These are phyloP conservation scores for Dissoconium aciculare DNA, from an alignment of 2,329 filamentous ascomycete species.

Conservation along the genomic window DNA sequence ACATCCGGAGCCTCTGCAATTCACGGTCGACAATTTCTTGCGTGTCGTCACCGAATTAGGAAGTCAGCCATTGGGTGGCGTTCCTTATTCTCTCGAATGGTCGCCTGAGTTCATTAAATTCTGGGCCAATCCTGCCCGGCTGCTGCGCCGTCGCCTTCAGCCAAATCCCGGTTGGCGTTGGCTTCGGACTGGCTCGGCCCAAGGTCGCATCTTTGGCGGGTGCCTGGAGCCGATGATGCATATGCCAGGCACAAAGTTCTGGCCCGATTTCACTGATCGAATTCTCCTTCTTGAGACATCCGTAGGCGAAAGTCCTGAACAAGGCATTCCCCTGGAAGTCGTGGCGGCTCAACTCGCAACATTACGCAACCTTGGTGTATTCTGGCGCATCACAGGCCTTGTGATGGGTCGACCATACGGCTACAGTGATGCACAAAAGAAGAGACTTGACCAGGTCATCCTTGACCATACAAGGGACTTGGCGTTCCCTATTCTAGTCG, in stretches of 20 bases:
- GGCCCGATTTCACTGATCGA: neutral
- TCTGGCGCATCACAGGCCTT: conserved; percentile 1
- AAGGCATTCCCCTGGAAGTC: neutral
- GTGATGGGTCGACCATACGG: neutral
- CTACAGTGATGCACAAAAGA: neutral
- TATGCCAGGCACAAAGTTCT: conserved; percentile 1
- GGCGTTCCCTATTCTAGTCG: neutral
- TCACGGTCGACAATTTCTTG: conserved; percentile 1
- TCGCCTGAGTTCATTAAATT: neutral
- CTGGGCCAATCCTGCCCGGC: neutral
- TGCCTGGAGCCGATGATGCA: neutral
- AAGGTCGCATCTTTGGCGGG: conserved; percentile 1
- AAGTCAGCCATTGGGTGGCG: neutral
- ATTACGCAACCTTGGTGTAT: conserved; percentile 1
- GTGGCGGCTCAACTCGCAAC: neutral
- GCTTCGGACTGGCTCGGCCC: neutral
- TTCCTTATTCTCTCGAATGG: neutral
- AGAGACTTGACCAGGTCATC: neutral
- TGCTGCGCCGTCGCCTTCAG: neutral
- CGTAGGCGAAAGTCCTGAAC: neutral
- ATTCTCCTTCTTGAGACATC: neutral
- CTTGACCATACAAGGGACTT: neutral
- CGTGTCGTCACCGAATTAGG: conserved; percentile 1
- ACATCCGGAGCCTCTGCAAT: neutral
- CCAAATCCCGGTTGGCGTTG: neutral